Base-by-base conservation (phyloP, 352 stramenopile genomes). In the Phytophthora colocasiae region DNA sequence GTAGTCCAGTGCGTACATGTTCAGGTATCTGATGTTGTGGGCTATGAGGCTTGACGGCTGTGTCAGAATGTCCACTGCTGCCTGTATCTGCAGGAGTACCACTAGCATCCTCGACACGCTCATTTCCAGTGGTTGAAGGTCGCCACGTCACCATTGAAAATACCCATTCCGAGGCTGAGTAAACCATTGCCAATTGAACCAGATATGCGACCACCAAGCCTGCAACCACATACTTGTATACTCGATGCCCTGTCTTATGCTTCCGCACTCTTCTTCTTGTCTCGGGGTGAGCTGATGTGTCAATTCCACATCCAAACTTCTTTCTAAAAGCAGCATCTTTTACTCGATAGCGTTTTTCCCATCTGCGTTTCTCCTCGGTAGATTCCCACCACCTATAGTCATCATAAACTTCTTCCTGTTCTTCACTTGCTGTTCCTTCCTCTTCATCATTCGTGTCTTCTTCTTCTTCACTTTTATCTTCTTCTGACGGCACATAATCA, bases 231-330 rank as follows among this genome's bases (percentile, higher is more conserved):
- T 77, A 50, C 7, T 51, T 73, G 34, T 78, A 82, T 27, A 55
- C 47, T 44, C 32, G 38, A 50, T 77, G 57, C 11, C 60, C 58
- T 27, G 29, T 51, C 38, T 70, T 63, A 34, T 82, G 45, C 26
- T 46, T 56, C 2, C 48, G 58, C 15, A 77, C 29, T 26, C 49
- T 60, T 38, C 58, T 66, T 38, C 65, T 73, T 4, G 57, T 68
- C 26, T 89, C 75, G 0, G 68, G 72, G 12, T 73, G 58, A 14
- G 67, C 44, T 24, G 47, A 49, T 2, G 75, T 82, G 55, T 85
- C 72, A 50, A 89, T 85, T 2, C 34, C 50, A 41, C 68, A 83
- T 14, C 79, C 77, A 24, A 71, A 76, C 5, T 40, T 60, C 38
- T 49, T 68, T 2, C 58, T 48, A 27, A 78, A 78, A 11, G 44